phyloP scores from a whole-genome alignment of 768 basidiomycete genomes.

The Suillus tomentosus region DNA sequence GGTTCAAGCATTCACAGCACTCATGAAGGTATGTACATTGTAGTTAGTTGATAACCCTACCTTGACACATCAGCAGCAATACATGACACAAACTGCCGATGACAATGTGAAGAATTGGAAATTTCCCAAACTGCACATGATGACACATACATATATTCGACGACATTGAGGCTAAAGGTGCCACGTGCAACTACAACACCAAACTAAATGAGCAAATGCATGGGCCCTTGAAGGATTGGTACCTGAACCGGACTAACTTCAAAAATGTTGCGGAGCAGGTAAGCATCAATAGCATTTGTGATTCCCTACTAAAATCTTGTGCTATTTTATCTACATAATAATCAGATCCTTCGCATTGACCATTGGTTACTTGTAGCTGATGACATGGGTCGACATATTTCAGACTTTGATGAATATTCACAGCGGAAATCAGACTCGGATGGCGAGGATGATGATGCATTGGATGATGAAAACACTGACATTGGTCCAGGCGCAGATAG shows the following conservation, averaged over 20 bases:
- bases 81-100: background rate
- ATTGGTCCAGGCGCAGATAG: background rate
- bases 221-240: conserved; percentile 27
- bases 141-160: too few relatives aligned
- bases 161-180: conserved; percentile 27
- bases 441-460: too few relatives aligned
- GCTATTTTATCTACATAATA: background rate
- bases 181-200: conserved; percentile 32
- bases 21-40: conserved; percentile 24
- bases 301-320: background rate
- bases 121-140: conserved; percentile 35
- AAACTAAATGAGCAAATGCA: conserved; percentile 36
- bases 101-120: conserved; percentile 27
- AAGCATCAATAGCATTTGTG: background rate
- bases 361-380: too few relatives aligned
- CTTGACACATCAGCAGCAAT: conserved; percentile 2
- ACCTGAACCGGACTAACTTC: conserved; percentile 34
- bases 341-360: background rate
- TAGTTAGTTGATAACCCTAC: background rate
- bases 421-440: too few relatives aligned
- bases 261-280: conserved; percentile 38
- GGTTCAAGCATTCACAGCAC: conserved; percentile 20
- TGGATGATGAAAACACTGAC: too few relatives aligned
- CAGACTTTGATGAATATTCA: too few relatives aligned
- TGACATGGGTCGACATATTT: too few relatives aligned